Conservation (phyloP, 345 rosid genomes). For the Heritiera littoralis region DNA sequence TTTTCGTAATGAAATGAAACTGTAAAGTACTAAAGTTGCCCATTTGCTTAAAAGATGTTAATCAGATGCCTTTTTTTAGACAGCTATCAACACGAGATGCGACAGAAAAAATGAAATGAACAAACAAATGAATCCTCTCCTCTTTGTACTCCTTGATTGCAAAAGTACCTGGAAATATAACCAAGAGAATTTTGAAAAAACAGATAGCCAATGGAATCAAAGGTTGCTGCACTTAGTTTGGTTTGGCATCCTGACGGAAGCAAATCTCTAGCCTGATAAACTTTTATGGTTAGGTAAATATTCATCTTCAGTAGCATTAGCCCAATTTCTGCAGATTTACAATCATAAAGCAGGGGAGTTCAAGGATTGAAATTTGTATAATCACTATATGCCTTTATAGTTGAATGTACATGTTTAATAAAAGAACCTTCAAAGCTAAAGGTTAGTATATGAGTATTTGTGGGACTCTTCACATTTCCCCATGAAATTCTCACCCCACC, state of each 20-base stretch:
- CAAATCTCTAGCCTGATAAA: background rate
- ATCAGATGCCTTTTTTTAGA: background rate
- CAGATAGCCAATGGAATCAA: background rate
- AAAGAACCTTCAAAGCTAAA: background rate
- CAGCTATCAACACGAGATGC: background rate
- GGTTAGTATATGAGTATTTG: background rate
- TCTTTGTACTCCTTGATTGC: background rate
- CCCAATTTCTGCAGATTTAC: background rate
- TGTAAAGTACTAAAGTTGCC: background rate
- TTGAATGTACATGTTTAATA: background rate
- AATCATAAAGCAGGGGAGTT: background rate
- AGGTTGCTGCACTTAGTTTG: background rate
- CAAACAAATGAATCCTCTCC: background rate
- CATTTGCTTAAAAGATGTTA: background rate
- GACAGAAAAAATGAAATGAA: background rate
- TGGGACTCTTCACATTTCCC: background rate
- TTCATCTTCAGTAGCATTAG: background rate
- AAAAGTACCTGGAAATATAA: background rate
- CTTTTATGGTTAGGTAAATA: background rate
- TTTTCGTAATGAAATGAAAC: background rate
- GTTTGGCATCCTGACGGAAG: background rate
- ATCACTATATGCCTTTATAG: background rate
- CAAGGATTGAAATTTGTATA: background rate
- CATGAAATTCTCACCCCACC: too few relatives aligned
- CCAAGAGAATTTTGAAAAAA: background rate